A percentile compares a stretch with the other conserved stretches of the same genome.
Conservation (phyloP, 345 rosid species). For the Populus nigra region DNA sequence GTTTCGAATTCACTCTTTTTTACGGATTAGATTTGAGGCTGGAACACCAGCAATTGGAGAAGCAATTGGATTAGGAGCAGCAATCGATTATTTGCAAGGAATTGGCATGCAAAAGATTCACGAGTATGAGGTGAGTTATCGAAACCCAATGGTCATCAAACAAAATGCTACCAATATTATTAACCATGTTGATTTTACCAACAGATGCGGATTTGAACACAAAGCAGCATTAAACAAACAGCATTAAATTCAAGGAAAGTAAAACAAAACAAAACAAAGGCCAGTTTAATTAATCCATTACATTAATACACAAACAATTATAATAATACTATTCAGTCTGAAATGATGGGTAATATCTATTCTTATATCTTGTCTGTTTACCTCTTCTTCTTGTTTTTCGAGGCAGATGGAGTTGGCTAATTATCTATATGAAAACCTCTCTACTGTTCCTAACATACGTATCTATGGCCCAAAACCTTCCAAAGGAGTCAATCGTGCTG, state of each 20-base stretch:
- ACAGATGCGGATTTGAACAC: too few species aligned
- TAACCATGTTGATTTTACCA: too few species aligned
- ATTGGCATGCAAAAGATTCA: conserved; percentile 86
- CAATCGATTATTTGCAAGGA: conserved; percentile 72
- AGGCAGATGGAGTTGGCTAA: conserved; percentile 61
- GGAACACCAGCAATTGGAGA: conserved; percentile 99
- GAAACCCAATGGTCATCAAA: too few species aligned
- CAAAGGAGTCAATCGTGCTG: conserved; percentile 50
- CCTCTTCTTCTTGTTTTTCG: not conserved
- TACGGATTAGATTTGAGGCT: conserved; percentile 81
- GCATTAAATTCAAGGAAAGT: too few species aligned
- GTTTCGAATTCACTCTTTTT: conserved; percentile 2
- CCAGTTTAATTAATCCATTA: too few species aligned
- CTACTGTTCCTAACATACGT: conserved; percentile 50
- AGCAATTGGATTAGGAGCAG: conserved; percentile 93
- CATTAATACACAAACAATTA: too few species aligned
- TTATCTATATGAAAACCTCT: conserved; percentile 72
- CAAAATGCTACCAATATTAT: too few species aligned
- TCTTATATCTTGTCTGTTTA: not conserved
- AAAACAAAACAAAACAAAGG: too few species aligned
- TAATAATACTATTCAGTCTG: too few species aligned
- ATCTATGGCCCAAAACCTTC: conserved; percentile 91
- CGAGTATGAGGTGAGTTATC: conserved; percentile 65
- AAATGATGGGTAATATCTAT: too few species aligned
- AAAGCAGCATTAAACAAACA: too few species aligned